Evolutionary conservation across 1,139 yeast genomes (phyloP), one percentile per base, ranked within the genome.

Genomic region (Hyphopichia burtonii): DNA sequence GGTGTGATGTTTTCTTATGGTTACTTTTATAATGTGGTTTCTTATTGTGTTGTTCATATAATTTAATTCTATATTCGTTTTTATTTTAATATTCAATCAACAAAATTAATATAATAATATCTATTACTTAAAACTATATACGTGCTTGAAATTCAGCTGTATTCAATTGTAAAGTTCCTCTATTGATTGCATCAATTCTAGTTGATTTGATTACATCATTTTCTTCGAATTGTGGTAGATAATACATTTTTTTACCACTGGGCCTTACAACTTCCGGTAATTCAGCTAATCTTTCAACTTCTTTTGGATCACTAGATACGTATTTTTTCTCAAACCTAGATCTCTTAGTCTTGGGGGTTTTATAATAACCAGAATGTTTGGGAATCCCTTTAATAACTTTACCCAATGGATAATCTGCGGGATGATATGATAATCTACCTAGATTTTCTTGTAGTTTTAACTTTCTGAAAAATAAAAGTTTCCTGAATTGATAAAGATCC

Each of bases 371-470:
- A 25, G 28, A 12, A 10, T 25, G 28, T n/a, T 28, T 28, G n/a
- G 31, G 31, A 14, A 14, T 28, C 9, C 14, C 16, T 5, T 28
- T 28, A 3, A 14, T 7, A 9, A 12, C 12, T 11, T 9, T 25
- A 4, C 4, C 4, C n/a, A 8, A 3, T n/a, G 32, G 32, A 14
- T 25, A 23, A 12, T 22, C 37, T 11, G 14, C 15, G 8, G 28
- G 40, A 14, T 35, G 38, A 53, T 53, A 51, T 3, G 40, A 23
- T 27, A 48, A 30, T 2, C 43, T 36, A 11, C 39, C 38, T 2
- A 39, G 22, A 18, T 41, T 40, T 4, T 37, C 34, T 37, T 47
- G 51, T 2, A 45, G 31, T 4, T 34, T 42, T 8, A 53, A 41
- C 19, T 36, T 28, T 19, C 22, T 31, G 17, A n/a, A 16, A 17